These are phyloP conservation scores for Massarina eburnea DNA, from an alignment of 2,329 filamentous ascomycete species.

Conservation along the genomic window DNA sequence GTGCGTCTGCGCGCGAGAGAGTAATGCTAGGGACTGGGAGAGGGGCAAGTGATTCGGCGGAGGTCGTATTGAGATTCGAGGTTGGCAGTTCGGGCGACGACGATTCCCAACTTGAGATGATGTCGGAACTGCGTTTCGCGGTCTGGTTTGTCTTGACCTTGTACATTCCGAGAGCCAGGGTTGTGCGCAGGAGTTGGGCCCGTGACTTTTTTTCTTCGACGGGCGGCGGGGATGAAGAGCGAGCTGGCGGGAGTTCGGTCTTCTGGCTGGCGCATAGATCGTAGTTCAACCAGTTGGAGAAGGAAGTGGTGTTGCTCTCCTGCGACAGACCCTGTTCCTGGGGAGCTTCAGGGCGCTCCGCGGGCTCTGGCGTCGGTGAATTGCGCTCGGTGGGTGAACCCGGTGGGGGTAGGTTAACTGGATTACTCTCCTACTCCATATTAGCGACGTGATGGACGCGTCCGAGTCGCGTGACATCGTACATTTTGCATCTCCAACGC, in stretches of 20 bases:
- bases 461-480: constrained; percentile 9
- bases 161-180: constrained; percentile 72
- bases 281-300: constrained; percentile 53
- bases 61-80: constrained; percentile 15
- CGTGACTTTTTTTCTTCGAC: constrained; percentile 48
- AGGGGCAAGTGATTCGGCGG: constrained; percentile 13
- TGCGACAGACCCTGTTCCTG: constrained; percentile 31
- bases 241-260: constrained; percentile 20
- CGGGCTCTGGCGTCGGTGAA: constrained; percentile 29
- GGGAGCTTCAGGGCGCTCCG: constrained; percentile 16
- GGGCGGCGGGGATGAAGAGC: constrained; percentile 10
- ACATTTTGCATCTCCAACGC: constrained; percentile 33
- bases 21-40: constrained; percentile 32
- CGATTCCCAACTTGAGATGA: constrained; percentile 45
- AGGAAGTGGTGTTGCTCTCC: constrained; percentile 46
- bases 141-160: constrained; percentile 75
- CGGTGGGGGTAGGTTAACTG: constrained; percentile 27
- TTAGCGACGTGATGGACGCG: constrained; percentile 24
- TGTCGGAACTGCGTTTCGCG: constrained; percentile 62
- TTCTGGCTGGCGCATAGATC: constrained; percentile 46
- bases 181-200: constrained; percentile 66
- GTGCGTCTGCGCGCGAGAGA: constrained; percentile 26
- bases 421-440: constrained; percentile 24
- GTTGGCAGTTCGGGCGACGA: constrained; percentile 12
- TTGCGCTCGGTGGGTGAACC: constrained; percentile 40